Conservation (phyloP, 2,329 filamentous ascomycete species). For the Fusarium longipes region DNA sequence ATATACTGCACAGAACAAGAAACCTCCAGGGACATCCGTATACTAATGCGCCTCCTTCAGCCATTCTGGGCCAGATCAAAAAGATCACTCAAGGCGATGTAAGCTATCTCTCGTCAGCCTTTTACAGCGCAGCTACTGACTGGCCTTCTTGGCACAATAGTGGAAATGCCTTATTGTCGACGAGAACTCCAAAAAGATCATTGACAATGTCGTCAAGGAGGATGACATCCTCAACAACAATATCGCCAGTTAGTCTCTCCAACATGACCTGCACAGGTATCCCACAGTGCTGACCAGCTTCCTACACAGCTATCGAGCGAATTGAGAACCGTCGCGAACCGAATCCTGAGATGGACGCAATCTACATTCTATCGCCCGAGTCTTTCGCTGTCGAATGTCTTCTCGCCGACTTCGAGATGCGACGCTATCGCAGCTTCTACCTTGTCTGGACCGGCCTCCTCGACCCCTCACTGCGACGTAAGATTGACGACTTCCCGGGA, state of each 20-base stretch:
- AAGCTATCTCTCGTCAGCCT: constrained; percentile 49
- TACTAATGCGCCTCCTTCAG: constrained; percentile 45
- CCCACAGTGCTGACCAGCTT: constrained; percentile 30
- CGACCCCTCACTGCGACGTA: constrained; percentile 74
- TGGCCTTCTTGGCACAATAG: constrained; percentile 57
- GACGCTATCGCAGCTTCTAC: constrained; percentile 81
- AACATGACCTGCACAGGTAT: constrained; percentile 13
- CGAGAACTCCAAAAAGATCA: constrained; percentile 81
- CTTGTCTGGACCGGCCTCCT: constrained; percentile 88
- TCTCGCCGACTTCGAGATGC: constrained; percentile 88
- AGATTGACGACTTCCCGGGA: constrained; percentile 76
- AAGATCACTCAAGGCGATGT: constrained; percentile 85
- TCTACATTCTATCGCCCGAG: constrained; percentile 89
- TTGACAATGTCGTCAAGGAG: constrained; percentile 92
- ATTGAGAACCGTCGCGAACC: constrained; percentile 87
- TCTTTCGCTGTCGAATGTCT: constrained; percentile 93
- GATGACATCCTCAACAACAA: constrained; percentile 98
- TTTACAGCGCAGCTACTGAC: constrained; percentile 19
- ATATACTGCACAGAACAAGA: not conserved
- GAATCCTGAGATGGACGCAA: constrained; percentile 91
- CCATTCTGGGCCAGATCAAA: constrained; percentile 67
- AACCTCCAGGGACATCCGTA: not conserved
- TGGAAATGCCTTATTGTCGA: constrained; percentile 98
- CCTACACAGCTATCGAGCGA: constrained; percentile 81
- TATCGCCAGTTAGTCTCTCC: constrained; percentile 79